These are phyloP conservation scores for Colletotrichum eremochloae DNA, from an alignment of 2,329 filamentous ascomycete species.

Conservation along the genomic window DNA sequence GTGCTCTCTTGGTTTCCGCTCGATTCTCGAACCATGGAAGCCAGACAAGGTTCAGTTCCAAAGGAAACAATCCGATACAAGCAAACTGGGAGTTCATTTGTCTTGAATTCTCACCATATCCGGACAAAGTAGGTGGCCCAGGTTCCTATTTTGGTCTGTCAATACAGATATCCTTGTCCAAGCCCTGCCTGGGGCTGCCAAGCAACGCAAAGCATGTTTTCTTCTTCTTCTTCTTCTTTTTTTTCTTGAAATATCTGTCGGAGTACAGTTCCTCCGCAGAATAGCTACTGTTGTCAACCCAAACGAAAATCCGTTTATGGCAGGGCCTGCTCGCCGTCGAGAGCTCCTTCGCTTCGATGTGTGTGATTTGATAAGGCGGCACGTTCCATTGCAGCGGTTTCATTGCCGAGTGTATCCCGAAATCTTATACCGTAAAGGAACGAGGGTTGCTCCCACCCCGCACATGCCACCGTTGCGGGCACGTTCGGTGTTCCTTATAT, in stretches of 20 bases:
- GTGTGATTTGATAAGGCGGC: neutral
- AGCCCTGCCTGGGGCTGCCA: neutral
- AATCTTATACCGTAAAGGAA: neutral
- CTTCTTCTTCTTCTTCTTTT: too few species aligned
- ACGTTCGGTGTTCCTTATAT: conserved; percentile 10
- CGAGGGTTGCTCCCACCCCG: neutral
- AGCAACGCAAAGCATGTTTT: neutral
- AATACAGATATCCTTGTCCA: neutral
- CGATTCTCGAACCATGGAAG: too few species aligned
- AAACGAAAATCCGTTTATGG: too few species aligned
- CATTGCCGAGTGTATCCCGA: conserved; percentile 22
- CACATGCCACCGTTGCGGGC: conserved; percentile 10
- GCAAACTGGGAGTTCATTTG: neutral
- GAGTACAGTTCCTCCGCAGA: neutral
- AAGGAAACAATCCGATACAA: neutral
- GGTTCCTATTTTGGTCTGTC: neutral
- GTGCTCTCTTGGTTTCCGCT: neutral
- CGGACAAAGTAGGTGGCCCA: neutral
- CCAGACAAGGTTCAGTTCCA: neutral
- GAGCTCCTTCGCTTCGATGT: neutral
- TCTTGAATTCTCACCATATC: too few species aligned
- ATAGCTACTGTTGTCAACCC: neutral
- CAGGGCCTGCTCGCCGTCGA: neutral
- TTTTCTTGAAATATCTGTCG: too few species aligned
- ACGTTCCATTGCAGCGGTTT: conserved; percentile 1